These are phyloP conservation scores for Aspergillus ochraceus DNA, from an alignment of 2,329 filamentous ascomycete species.

Conservation along the genomic window DNA sequence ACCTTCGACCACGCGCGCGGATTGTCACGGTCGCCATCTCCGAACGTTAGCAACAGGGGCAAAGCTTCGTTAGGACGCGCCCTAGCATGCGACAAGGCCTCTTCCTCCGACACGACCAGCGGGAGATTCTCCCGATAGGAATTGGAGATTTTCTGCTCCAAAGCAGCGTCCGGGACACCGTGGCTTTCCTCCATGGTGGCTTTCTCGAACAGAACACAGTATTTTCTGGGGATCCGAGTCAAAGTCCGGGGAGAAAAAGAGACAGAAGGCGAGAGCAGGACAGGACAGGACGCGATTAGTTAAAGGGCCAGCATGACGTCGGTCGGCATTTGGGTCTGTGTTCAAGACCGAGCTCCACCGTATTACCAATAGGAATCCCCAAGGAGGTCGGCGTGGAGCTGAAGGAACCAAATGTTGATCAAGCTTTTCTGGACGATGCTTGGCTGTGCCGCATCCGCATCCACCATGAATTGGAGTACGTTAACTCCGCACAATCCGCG, in stretches of 20 bases:
- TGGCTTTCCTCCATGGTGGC: not conserved
- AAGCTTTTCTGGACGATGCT: not conserved
- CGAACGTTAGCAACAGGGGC: slow-evolving; percentile 24
- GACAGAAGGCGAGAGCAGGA: not conserved
- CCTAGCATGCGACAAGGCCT: slow-evolving; percentile 26
- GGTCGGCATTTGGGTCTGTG: not conserved
- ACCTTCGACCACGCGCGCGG: slow-evolving; percentile 42
- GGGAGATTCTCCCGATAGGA: slow-evolving; percentile 12
- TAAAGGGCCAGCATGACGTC: not conserved
- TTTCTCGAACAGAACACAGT: not conserved
- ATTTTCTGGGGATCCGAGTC: not conserved
- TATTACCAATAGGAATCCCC: not conserved
- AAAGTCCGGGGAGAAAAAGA: not conserved
- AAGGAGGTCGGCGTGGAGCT: not conserved
- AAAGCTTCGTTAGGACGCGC: slow-evolving; percentile 23
- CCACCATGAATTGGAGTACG: not conserved
- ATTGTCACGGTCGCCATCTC: slow-evolving; percentile 31
- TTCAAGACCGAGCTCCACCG: not conserved
- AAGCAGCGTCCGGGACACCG: not conserved
- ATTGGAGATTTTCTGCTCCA: slow-evolving; percentile 18
- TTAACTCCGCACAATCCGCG: not conserved
- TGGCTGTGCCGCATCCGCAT: not conserved
- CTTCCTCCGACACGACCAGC: slow-evolving; percentile 22
- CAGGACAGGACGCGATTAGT: not conserved
- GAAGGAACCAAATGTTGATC: not conserved